These are phyloP conservation scores for Cytospora piceae DNA, from an alignment of 2,329 filamentous ascomycete genomes.

Conservation along the genomic window DNA sequence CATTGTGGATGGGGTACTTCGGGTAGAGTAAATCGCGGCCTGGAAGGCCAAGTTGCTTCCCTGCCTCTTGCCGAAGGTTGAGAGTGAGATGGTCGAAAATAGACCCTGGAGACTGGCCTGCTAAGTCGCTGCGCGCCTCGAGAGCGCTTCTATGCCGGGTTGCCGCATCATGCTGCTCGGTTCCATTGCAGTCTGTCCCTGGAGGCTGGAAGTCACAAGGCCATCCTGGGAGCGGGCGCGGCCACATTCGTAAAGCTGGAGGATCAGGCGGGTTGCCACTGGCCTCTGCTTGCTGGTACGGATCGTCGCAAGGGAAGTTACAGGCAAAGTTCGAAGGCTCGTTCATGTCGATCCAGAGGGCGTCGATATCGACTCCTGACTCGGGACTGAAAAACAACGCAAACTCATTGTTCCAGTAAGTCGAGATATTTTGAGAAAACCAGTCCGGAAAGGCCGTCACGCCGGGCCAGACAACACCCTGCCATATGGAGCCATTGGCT, in stretches of 20 bases:
- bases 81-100: slow-evolving; percentile 28
- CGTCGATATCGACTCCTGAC: slow-evolving; percentile 74
- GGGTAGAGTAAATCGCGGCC: slow-evolving; percentile 67
- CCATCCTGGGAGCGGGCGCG: slow-evolving; percentile 70
- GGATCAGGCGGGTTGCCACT: slow-evolving; percentile 61
- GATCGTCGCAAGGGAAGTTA: slow-evolving; percentile 58
- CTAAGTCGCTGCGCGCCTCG: not conserved
- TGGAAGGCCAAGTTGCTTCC: slow-evolving; percentile 60
- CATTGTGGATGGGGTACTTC: slow-evolving; percentile 68
- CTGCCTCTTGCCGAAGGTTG: slow-evolving; percentile 34
- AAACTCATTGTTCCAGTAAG: slow-evolving; percentile 74
- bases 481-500: slow-evolving; percentile 58
- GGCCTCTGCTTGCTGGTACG: slow-evolving; percentile 40
- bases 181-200: slow-evolving; percentile 43
- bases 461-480: slow-evolving; percentile 78
- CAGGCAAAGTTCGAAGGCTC: slow-evolving; percentile 54
- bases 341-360: slow-evolving; percentile 77
- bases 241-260: slow-evolving; percentile 64
- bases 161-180: slow-evolving; percentile 29
- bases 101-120: not conserved
- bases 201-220: slow-evolving; percentile 68
- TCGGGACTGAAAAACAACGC: slow-evolving; percentile 64
- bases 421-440: slow-evolving; percentile 67
- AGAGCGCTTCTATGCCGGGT: not conserved
- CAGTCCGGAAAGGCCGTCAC: slow-evolving; percentile 75